These are phyloP conservation scores for Lipomyces mesembrius DNA, from an alignment of 805 yeast species.

Conservation along the genomic window DNA sequence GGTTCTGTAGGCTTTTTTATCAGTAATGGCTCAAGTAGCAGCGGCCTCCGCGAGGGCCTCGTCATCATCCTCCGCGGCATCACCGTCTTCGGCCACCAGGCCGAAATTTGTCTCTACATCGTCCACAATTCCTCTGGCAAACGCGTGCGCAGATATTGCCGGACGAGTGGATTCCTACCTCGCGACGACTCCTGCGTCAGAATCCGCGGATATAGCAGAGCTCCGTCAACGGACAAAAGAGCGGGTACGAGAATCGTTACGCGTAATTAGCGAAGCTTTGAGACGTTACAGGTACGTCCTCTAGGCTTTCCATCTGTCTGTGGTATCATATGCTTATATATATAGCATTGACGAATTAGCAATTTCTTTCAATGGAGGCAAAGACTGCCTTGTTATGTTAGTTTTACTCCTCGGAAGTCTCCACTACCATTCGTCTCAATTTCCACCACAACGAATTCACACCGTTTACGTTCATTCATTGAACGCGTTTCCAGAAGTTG, in stretches of 20 bases:
- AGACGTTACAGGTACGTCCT: constrained; percentile 36
- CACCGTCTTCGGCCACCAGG: not conserved
- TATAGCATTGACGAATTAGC: constrained; percentile 58
- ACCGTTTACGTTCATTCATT: constrained; percentile 79
- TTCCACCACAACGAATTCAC: constrained; percentile 48
- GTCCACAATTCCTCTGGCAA: constrained; percentile 30
- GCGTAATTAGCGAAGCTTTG: constrained; percentile 43
- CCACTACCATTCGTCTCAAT: constrained; percentile 38
- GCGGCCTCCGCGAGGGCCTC: constrained; percentile 1
- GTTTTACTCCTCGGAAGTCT: constrained; percentile 68
- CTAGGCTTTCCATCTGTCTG: not conserved
- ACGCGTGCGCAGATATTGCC: constrained; percentile 31
- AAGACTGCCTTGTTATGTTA: constrained; percentile 91
- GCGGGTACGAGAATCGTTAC: constrained; percentile 40
- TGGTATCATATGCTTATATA: not conserved
- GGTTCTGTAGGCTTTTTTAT: not conserved
- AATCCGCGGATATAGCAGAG: constrained; percentile 14
- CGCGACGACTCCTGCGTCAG: not conserved
- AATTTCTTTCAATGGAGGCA: constrained; percentile 93
- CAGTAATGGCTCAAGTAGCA: constrained; percentile 6
- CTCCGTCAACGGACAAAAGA: constrained; percentile 35
- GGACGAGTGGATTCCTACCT: constrained; percentile 29
- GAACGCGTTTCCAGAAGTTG: constrained; percentile 70
- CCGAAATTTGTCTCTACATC: constrained; percentile 21
- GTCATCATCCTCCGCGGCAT: constrained; percentile 2